A percentile compares a stretch with the other conserved stretches of the same genome.
phyloP scores from a whole-genome alignment of 2,329 filamentous ascomycete genomes.

The Exophiala sideris region DNA sequence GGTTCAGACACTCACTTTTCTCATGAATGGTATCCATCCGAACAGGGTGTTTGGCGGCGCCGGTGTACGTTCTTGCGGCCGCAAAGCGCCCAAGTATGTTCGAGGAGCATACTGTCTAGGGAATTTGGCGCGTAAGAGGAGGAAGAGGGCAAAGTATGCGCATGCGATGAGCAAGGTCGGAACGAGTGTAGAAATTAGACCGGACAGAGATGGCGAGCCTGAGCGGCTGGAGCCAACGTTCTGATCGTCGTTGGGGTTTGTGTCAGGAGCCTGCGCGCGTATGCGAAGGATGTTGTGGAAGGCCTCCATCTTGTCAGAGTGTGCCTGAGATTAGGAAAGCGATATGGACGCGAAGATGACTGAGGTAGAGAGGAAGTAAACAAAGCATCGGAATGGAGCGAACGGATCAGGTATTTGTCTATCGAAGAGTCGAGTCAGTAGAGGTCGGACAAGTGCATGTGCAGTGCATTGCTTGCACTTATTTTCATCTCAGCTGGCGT shows the following conservation, averaged over 20 bases:
- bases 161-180: slow-evolving; percentile 44
- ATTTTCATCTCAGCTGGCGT: background rate
- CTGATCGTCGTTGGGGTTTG: slow-evolving; percentile 27
- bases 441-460: too few species aligned
- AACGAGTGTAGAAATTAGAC: slow-evolving; percentile 49
- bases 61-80: slow-evolving; percentile 55
- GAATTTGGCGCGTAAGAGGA: slow-evolving; percentile 49
- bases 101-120: slow-evolving; percentile 53
- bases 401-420: background rate
- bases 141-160: slow-evolving; percentile 49
- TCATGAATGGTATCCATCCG: slow-evolving; percentile 67
- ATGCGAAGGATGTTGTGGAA: slow-evolving; percentile 7
- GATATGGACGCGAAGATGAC: too few species aligned
- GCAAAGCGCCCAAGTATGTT: slow-evolving; percentile 54
- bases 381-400: background rate
- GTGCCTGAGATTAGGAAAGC: background rate
- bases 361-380: background rate
- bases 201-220: slow-evolving; percentile 40
- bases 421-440: too few species aligned
- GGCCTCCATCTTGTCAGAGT: slow-evolving; percentile 10
- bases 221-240: slow-evolving; percentile 31
- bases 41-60: slow-evolving; percentile 59
- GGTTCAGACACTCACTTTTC: slow-evolving; percentile 49
- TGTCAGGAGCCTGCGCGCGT: slow-evolving; percentile 10
- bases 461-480: too few species aligned